Evolutionary conservation across 208 protist genomes (phyloP), one percentile per base, ranked within the genome.

Genomic region (Acanthamoeba sp.): DNA sequence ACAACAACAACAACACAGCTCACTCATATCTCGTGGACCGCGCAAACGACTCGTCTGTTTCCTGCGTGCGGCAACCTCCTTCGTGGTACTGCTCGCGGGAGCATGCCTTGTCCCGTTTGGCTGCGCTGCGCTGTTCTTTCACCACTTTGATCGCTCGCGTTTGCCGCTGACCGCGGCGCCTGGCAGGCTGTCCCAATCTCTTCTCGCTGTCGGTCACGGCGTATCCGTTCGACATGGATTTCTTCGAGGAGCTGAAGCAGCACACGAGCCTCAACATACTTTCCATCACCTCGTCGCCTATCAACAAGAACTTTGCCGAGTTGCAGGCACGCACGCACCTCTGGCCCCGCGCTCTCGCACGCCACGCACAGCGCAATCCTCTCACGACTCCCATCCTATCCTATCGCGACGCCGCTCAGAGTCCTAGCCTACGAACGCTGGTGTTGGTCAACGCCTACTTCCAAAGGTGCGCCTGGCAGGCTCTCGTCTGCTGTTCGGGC

Each of bases 191-290:
- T 27, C 80, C 80, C n/a, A 88, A 88, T 34, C 40, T 88, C 22
- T 88, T 40, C 52, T 88, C 80, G 14, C 40, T 88, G 9, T 48
- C 80, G n/a, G 42, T 88, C 29, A 64, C 80, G 7, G 52, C 52
- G 27, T 62, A 88, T 34, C 48, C 48, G 5, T 62, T 88, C 45
- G 52, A 88, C 29, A 62, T 32, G n/a, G 80, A 52, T 16, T 88
- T 88, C 29, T 88, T 88, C 45, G 80, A 88, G 80, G 80, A 52
- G 29, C 80, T 88, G n/a, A 88, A 88, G 34, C 80, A 88, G 2
- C 80, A 88, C 34, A 29, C 16, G 0, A 57, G 18, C 29, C 80
- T 88, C 34, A 50, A 52, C n/a, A 62, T 62, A 6, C 69, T 78
- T 32, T 78, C 69, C 69, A 78, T 78, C 34, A 78, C 69, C 0